Evolutionary conservation across 2,329 filamentous ascomycete species (phyloP), one percentile per base, ranked within the genome.

Genomic region (Penicillium sp.): DNA sequence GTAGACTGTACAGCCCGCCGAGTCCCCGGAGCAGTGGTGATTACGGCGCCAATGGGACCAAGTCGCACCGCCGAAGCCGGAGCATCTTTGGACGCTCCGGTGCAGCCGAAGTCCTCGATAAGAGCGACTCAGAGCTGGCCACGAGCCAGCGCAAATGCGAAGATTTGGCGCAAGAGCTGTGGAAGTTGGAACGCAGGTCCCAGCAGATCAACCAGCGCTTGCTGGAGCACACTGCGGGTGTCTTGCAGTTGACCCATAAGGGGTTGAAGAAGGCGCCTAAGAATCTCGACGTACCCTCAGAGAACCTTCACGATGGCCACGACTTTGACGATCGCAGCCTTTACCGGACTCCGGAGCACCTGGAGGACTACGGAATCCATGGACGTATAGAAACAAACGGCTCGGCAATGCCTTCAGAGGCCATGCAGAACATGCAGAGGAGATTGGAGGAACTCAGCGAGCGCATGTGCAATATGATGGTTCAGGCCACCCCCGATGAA

Each of bases 231-330:
- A 97, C 92, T 0, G 91, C 93, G 12, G 92, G 89, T 39, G 88
- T 98, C 33, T 75, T 98, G 46, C 90, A 95, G 66, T 81, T 95
- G 69, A 95, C 91, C 7, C 91, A 97, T 70, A 87, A 86, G 60
- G 83, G 81, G 0, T 77, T 86, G n/a, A 76, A 78, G 50, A 86
- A 81, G 62, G 81, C 80, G 57, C 68, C 74, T 6, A 72, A 76
- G 44, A 71, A 71, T 46, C 53, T 55, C 40, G 69, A 88, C 54
- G 87, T 86, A 5, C 83, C 86, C 60, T 86, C 87, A 6, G 87
- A 89, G 65, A 90, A 86, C 72, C 81, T 89, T 55, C 86, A 88
- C 61, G 79, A 79, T 43, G 77, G 80, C 44, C 80, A 81, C 50
- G 80, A 85, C 42, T 90, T 95, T 60, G 88, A 95, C 61, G 88